Evolutionary conservation across 2,329 filamentous ascomycete species (phyloP).

Genomic region (Hypoxylon sp.): DNA sequence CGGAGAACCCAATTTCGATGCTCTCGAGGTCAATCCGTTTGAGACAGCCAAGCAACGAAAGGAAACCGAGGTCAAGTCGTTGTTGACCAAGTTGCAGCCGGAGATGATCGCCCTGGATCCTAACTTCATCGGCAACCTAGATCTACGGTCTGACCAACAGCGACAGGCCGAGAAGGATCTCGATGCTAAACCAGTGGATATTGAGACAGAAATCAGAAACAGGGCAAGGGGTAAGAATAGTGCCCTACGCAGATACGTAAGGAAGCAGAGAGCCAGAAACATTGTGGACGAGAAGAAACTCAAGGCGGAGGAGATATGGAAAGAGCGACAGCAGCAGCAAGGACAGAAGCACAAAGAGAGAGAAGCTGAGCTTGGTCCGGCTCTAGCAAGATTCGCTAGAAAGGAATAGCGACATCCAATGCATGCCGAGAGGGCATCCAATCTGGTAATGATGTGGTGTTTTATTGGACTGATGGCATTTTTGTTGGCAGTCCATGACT

Average conservation of each 20-base stretch:
- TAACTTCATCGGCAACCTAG: slow-evolving; percentile 89
- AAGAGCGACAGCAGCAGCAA: slow-evolving; percentile 75
- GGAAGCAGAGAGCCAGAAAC: slow-evolving; percentile 93
- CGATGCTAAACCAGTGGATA: slow-evolving; percentile 72
- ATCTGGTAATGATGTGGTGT: slow-evolving; percentile 20
- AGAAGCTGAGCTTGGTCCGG: slow-evolving; percentile 83
- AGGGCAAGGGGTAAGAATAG: slow-evolving; percentile 90
- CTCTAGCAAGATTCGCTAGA: slow-evolving; percentile 84
- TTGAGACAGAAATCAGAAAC: slow-evolving; percentile 76
- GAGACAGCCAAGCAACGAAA: slow-evolving; percentile 93
- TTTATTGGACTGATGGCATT: slow-evolving; percentile 23
- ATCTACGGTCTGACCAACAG: slow-evolving; percentile 83
- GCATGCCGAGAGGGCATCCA: slow-evolving; percentile 19
- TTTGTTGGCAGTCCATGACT: slow-evolving; percentile 28
- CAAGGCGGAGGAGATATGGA: slow-evolving; percentile 84
- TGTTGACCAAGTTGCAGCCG: slow-evolving; percentile 94
- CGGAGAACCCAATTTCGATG: slow-evolving; percentile 97
- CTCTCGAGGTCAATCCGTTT: slow-evolving; percentile 93
- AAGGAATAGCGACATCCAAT: slow-evolving; percentile 62
- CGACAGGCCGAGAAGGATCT: slow-evolving; percentile 81
- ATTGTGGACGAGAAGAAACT: slow-evolving; percentile 95
- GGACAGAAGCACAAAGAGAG: slow-evolving; percentile 71
- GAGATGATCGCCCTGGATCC: slow-evolving; percentile 98
- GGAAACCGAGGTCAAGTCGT: slow-evolving; percentile 87
- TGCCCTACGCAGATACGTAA: slow-evolving; percentile 84